Base-by-base conservation (phyloP, 2,329 filamentous ascomycete genomes). In the Diplodia seriata region DNA sequence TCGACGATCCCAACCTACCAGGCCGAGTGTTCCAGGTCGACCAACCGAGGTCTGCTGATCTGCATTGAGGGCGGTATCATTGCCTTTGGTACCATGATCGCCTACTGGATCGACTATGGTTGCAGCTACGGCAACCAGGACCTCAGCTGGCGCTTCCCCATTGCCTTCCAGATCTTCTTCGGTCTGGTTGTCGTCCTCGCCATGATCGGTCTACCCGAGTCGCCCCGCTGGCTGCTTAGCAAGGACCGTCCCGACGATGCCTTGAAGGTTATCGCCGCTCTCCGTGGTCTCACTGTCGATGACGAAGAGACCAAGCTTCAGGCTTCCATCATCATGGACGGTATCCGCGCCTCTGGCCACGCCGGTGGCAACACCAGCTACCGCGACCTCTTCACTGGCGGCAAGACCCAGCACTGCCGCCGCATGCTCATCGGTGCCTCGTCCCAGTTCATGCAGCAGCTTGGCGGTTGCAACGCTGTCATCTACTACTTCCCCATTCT, bases 321-420 rank as follows among this genome's bases (percentile, higher is more conserved):
- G 77, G 84, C 85, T 72, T 85, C 89, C 65, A 87, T 90, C 0
- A 89, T 91, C n/a, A 79, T 87, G n/a, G 90, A 93, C 73, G 77
- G 77, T 67, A 80, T 82, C 68, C 76, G 76, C 14, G 78, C 77
- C 5, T 78, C 79, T 20, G 79, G 80, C 36, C 78, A 79, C 73
- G 74, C 77, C 43, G 78, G 78, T 12, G 78, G 80, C 49, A 77
- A 76, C 69, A 81, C 77, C 8, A 78, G 78, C 1, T 78, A 85
- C 74, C 85, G 83, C 70, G 83, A 85, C 0, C 81, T 90, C 1
- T 83, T 89, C 73, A 89, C 86, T 1, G 82, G 83, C 59, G 87
- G 88, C 70, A 88, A 87, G 78, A 89, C 86, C 0, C 88, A 90
- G 77, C 87, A 90, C 73, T 85, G 89, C 78, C 85, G 88, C 8